Percentiles rank a stretch among this genome's conserved stretches.
phyloP scores from a whole-genome alignment of 1,139 yeast genomes.

The Candida albicans region DNA sequence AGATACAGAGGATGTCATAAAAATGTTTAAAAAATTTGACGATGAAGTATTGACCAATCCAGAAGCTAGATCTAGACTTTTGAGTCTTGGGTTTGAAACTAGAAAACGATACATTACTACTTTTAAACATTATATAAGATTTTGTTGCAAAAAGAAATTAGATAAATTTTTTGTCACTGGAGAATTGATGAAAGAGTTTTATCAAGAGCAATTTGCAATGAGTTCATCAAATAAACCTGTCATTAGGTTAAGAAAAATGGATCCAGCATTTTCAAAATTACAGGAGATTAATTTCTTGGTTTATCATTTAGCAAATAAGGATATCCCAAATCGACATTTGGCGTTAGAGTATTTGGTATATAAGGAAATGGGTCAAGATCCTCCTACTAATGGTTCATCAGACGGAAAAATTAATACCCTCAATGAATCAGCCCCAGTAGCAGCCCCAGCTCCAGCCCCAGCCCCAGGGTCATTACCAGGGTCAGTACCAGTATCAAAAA shows the following conservation, averaged over 20 bases:
- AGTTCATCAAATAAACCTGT: constrained; percentile 17
- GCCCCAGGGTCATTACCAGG: not conserved
- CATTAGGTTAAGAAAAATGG: constrained; percentile 19
- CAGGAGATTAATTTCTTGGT: constrained; percentile 20
- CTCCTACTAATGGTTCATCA: not conserved
- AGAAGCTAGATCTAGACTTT: constrained; percentile 17
- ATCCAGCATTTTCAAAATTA: constrained; percentile 19
- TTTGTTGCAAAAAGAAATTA: constrained; percentile 17
- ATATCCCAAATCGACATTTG: constrained; percentile 17
- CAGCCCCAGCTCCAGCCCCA: not conserved
- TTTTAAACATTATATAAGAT: constrained; percentile 18
- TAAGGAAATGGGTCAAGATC: constrained; percentile 15
- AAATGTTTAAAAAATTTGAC: constrained; percentile 20
- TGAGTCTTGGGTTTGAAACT: constrained; percentile 19
- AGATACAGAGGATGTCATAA: constrained; percentile 19
- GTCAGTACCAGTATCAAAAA: not conserved
- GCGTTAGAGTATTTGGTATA: constrained; percentile 18
- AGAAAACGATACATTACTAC: constrained; percentile 20
- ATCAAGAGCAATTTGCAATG: constrained; percentile 18
- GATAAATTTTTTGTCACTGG: constrained; percentile 19
- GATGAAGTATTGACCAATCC: constrained; percentile 18
- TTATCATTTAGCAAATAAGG: constrained; percentile 17
- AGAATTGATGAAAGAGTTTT: constrained; percentile 19
- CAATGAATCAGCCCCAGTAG: not conserved
- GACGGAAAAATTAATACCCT: not conserved